A percentile compares a stretch with the other conserved stretches of the same genome.
phyloP scores from a whole-genome alignment of 1,284 basidiomycete species.

The Tylopilus sp. region DNA sequence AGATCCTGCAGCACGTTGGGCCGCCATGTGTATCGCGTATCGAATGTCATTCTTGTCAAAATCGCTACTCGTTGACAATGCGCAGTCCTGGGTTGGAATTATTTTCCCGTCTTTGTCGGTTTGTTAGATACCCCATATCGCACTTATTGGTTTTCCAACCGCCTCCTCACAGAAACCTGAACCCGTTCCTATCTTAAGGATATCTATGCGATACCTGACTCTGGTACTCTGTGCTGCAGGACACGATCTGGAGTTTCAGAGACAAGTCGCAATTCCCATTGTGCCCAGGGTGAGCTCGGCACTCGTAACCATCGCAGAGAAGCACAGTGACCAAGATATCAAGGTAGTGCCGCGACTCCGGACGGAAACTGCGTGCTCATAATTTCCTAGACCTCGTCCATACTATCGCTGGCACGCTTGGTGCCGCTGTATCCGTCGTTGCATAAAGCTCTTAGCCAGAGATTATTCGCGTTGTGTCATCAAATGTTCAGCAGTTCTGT shows the following conservation, averaged over 20 bases:
- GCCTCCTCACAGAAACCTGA: constrained; percentile 59
- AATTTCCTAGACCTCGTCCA: constrained; percentile 45
- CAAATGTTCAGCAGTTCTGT: constrained; percentile 55
- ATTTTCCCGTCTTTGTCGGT: constrained; percentile 68
- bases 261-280: constrained; percentile 69
- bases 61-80: constrained; percentile 61
- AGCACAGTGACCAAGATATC: constrained; percentile 48
- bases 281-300: constrained; percentile 66
- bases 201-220: constrained; percentile 58
- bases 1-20: constrained; percentile 69
- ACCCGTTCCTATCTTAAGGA: constrained; percentile 54
- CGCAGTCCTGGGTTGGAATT: constrained; percentile 66
- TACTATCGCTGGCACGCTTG: constrained; percentile 56
- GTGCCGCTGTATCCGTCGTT: constrained; percentile 64
- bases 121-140: constrained; percentile 37
- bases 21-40: constrained; percentile 69
- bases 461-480: constrained; percentile 53
- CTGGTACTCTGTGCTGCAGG: constrained; percentile 56
- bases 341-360: constrained; percentile 33
- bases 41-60: constrained; percentile 59
- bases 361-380: constrained; percentile 8
- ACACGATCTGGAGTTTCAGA: constrained; percentile 69
- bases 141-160: constrained; percentile 23
- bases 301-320: constrained; percentile 56
- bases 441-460: constrained; percentile 51